A percentile compares a stretch with the other conserved stretches of the same genome.
phyloP scores from a whole-genome alignment of 768 basidiomycete genomes.

The Floccularia luteovirens region DNA sequence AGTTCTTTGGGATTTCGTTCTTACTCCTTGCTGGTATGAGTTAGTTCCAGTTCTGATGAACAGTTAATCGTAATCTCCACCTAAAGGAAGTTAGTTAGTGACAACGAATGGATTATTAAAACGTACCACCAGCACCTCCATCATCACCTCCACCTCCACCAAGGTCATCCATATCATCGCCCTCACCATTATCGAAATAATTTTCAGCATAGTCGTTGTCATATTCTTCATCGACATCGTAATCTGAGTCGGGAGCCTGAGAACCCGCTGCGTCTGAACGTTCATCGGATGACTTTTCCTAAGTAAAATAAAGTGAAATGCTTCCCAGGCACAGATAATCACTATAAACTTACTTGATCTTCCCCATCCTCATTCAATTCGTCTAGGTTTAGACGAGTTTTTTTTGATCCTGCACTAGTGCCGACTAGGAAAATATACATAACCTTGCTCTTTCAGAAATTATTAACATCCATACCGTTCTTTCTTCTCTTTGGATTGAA shows the following conservation, averaged over 20 bases:
- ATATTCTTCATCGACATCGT: slow-evolving; percentile 86
- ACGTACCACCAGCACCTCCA: slow-evolving; percentile 45
- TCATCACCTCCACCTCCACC: slow-evolving; percentile 67
- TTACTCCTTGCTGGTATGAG: too few relatives aligned
- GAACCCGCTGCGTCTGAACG: slow-evolving; percentile 62
- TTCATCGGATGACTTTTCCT: slow-evolving; percentile 72
- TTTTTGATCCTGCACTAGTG: slow-evolving; percentile 11
- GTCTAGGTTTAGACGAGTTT: slow-evolving; percentile 53
- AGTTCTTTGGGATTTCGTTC: too few relatives aligned
- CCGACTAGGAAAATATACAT: slow-evolving; percentile 7
- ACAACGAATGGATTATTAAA: not conserved
- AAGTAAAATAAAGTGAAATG: not conserved
- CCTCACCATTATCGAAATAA: slow-evolving; percentile 88
- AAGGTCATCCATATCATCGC: slow-evolving; percentile 71
- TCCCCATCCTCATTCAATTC: slow-evolving; percentile 62
- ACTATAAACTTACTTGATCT: slow-evolving; percentile 43
- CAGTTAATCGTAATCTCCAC: slow-evolving; percentile 1
- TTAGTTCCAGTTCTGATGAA: too few relatives aligned
- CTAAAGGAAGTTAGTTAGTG: not conserved
- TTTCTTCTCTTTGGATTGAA: slow-evolving; percentile 71
- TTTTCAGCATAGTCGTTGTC: slow-evolving; percentile 89
- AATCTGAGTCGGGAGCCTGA: slow-evolving; percentile 61
- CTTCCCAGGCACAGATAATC: not conserved
- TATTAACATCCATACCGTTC: slow-evolving; percentile 29
- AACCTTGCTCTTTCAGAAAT: not conserved